Percentiles rank a stretch among this genome's conserved stretches.
phyloP scores from a whole-genome alignment of 768 basidiomycete genomes.

The Clitopilus passeckerianus region DNA sequence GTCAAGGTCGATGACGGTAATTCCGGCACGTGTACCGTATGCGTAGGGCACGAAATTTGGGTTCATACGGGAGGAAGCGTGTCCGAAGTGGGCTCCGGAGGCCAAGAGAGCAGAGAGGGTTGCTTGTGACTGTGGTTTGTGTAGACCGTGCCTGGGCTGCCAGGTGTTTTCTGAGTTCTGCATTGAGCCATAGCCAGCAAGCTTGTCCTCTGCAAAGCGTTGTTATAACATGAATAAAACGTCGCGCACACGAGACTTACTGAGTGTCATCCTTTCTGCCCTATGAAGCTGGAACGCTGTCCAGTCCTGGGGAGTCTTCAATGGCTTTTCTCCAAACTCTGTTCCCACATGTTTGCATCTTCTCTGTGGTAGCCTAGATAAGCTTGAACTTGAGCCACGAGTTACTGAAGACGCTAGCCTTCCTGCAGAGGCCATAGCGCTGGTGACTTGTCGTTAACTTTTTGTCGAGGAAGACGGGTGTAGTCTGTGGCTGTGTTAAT shows the following conservation, averaged over 20 bases:
- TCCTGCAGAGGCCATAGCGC: not conserved
- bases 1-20: slow-evolving; percentile 94
- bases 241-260: slow-evolving; percentile 27
- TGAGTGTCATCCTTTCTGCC: slow-evolving; percentile 47
- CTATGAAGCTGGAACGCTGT: slow-evolving; percentile 54
- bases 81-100: slow-evolving; percentile 91
- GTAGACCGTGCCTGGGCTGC: slow-evolving; percentile 67
- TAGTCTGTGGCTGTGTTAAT: slow-evolving; percentile 39
- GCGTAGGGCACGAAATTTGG: slow-evolving; percentile 89
- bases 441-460: slow-evolving; percentile 9
- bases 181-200: slow-evolving; percentile 74
- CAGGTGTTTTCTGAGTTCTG: slow-evolving; percentile 63
- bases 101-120: slow-evolving; percentile 90
- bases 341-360: not conserved
- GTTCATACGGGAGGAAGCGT: slow-evolving; percentile 78
- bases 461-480: slow-evolving; percentile 29
- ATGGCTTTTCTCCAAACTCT: slow-evolving; percentile 14
- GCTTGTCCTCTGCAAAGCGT: slow-evolving; percentile 46
- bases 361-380: not conserved
- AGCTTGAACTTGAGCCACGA: slow-evolving; percentile 13
- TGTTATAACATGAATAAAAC: no score
- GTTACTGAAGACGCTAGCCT: slow-evolving; percentile 25
- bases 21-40: slow-evolving; percentile 84
- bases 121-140: slow-evolving; percentile 60
- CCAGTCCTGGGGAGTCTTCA: slow-evolving; percentile 62